These are phyloP conservation scores for Diaporthe amygdali DNA, from an alignment of 2,329 filamentous ascomycete species.

Conservation along the genomic window DNA sequence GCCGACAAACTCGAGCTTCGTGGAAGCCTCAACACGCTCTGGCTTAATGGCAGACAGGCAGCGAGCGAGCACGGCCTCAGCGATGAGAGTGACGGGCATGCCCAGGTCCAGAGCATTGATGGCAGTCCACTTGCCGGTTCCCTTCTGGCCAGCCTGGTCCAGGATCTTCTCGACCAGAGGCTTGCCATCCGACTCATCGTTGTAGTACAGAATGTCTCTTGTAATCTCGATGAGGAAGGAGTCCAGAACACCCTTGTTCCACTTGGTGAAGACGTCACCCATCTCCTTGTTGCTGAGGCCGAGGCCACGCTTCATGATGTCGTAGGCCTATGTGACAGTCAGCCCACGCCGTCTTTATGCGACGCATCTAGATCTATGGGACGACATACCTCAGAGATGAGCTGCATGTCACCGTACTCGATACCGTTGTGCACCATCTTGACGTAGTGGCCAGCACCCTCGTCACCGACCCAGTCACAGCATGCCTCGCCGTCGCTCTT, in stretches of 20 bases:
- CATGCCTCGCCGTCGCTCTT: slow-evolving; percentile 97
- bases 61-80: slow-evolving; percentile 93
- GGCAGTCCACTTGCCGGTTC: slow-evolving; percentile 99
- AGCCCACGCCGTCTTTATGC: not conserved
- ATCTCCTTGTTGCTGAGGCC: slow-evolving; percentile 92
- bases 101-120: slow-evolving; percentile 98
- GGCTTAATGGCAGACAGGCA: slow-evolving; percentile 94
- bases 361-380: not conserved
- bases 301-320: slow-evolving; percentile 98
- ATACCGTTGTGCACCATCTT: slow-evolving; percentile 99
- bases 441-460: slow-evolving; percentile 99
- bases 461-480: slow-evolving; percentile 99
- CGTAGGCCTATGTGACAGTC: slow-evolving; percentile 75
- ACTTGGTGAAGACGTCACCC: slow-evolving; percentile 89
- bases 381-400: slow-evolving; percentile 88
- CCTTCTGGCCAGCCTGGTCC: slow-evolving; percentile 98
- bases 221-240: slow-evolving; percentile 99
- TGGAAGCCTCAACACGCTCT: slow-evolving; percentile 84
- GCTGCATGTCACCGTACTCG: slow-evolving; percentile 99
- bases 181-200: slow-evolving; percentile 83
- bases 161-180: slow-evolving; percentile 98
- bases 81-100: slow-evolving; percentile 97
- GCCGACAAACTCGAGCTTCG: slow-evolving; percentile 75
- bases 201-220: slow-evolving; percentile 97
- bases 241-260: slow-evolving; percentile 98